Evolutionary conservation across 2,329 filamentous ascomycete species (phyloP), one percentile per base, ranked within the genome.

Genomic region (Alternaria metachromatica): DNA sequence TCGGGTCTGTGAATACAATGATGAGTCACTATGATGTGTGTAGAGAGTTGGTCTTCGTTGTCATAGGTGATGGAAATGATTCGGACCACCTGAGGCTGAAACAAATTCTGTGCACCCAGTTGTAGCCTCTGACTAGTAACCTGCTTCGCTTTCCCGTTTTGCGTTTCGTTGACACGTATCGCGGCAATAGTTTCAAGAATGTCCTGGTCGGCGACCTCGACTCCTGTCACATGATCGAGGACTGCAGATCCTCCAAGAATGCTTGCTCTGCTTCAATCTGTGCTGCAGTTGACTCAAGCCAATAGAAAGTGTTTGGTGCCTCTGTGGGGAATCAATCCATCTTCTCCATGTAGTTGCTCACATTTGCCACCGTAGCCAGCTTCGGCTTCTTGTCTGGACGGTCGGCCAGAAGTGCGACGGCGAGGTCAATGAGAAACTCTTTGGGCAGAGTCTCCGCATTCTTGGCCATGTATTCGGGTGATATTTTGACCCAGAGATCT

Each of bases 401-500:
- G 6, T 8, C 0, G 33, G 0, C 0, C 15, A 37, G 7, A n/a
- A 37, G 33, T 8, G 33, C 33, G 33, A 41, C 0, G 37, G 37
- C 15, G 9, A 41, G 15, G 2, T 18, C 37, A 41, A 2, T 2
- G 8, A 41, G 15, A 1, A 41, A 41, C 4, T 41, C 37, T 0
- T 41, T 41, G 15, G 37, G 33, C 0, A 33, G 4, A 6, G 4
- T 0, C 2, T 5, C 0, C 12, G 12, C 4, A 5, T 33, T 5
- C 30, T 4, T 3, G 3, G 13, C 1, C 2, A 33, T 0, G 8
- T 4, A 33, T 15, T 33, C 30, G 0, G 1, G 6, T 3, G 6
- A 6, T 8, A 15, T 33, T 0, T 6, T 8, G 2, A 15, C 0
- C 30, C 33, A 37, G 2, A 3, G 0, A 41, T 41, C 15, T 3